These are phyloP conservation scores for Candida vartiovaarae DNA, from an alignment of 805 yeast species.

Conservation along the genomic window DNA sequence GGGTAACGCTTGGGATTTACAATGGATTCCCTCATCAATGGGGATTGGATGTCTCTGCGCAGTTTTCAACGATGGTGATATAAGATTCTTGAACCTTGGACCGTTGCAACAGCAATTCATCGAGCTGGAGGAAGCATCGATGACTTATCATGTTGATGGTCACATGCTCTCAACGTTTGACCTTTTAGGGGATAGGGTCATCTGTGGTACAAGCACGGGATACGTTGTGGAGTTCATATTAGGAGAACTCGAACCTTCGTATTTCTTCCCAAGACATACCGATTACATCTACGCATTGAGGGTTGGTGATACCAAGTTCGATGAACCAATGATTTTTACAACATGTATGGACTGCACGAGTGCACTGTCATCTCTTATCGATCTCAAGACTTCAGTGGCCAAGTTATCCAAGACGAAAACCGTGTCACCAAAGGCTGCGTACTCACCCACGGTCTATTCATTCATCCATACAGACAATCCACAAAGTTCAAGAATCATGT, in stretches of 20 bases:
- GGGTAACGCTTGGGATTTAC: conserved; percentile 38
- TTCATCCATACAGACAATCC: conserved; percentile 37
- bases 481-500: conserved; percentile 28
- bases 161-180: conserved; percentile 40
- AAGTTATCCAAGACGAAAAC: conserved; percentile 27
- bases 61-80: conserved; percentile 49
- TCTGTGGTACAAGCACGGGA: conserved; percentile 57
- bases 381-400: conserved; percentile 23
- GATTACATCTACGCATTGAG: conserved; percentile 30
- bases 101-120: conserved; percentile 8
- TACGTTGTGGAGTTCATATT: conserved; percentile 45
- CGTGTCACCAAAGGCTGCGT: conserved; percentile 23
- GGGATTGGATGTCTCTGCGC: conserved; percentile 41
- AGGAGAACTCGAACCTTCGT: conserved; percentile 28
- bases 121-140: conserved; percentile 21
- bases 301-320: conserved; percentile 29
- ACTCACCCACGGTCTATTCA: conserved; percentile 28
- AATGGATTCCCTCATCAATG: conserved; percentile 35
- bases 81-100: conserved; percentile 39
- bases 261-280: conserved; percentile 30
- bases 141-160: conserved; percentile 21
- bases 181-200: conserved; percentile 35
- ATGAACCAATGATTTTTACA: conserved; percentile 27
- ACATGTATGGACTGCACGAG: conserved; percentile 37
- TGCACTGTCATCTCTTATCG: conserved; percentile 29